Evolutionary conservation across 768 basidiomycete species (phyloP).

Genomic region (Leccinum broughii): DNA sequence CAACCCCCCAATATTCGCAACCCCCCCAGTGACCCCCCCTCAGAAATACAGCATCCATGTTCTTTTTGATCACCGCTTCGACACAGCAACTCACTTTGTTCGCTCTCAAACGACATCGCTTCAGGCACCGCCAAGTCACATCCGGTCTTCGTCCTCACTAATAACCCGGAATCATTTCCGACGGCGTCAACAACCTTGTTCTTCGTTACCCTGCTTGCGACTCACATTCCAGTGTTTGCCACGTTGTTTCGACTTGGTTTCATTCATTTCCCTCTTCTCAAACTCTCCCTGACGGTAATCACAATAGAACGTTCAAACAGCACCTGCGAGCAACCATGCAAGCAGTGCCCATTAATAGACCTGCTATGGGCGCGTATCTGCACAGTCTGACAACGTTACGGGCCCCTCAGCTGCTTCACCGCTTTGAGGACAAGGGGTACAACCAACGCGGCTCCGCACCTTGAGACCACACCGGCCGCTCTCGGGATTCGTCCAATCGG

Average conservation of each 20-base stretch:
- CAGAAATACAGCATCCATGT: slow-evolving; percentile 2
- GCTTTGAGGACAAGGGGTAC: not conserved
- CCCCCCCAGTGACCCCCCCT: slow-evolving; percentile 13
- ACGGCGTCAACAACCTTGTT: not conserved
- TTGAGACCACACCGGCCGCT: not conserved
- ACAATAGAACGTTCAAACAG: not conserved
- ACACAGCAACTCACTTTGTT: not conserved
- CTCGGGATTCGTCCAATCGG: not conserved
- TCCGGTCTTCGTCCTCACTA: not conserved
- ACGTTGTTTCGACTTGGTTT: not conserved
- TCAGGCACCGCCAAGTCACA: not conserved
- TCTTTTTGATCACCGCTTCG: not conserved
- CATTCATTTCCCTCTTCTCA: not conserved
- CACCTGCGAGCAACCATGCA: not conserved
- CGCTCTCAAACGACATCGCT: not conserved
- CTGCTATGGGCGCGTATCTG: not conserved
- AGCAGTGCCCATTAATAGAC: not conserved
- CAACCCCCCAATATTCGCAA: not conserved
- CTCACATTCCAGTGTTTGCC: not conserved
- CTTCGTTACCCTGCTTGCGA: not conserved
- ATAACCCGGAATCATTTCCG: not conserved
- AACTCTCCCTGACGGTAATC: not conserved
- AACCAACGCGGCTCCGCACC: not conserved
- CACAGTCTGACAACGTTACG: not conserved
- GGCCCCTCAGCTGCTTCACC: not conserved